phyloP scores from a whole-genome alignment of 2,329 filamentous ascomycete species.

The Colletotrichum graminicola region DNA sequence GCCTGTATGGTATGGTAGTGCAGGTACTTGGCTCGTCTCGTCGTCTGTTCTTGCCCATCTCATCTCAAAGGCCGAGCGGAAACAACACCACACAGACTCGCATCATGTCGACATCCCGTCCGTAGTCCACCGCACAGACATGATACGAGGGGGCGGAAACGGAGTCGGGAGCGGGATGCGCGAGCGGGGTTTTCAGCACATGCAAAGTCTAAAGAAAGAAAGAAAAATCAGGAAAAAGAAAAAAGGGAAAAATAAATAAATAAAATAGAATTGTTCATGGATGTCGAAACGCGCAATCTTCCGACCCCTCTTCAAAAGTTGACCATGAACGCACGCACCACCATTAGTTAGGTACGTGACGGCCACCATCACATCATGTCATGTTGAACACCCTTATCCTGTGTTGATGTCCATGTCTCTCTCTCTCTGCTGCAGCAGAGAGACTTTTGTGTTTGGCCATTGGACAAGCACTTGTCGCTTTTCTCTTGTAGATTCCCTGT shows the following conservation, averaged over 20 bases:
- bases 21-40: not conserved
- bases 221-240: too few relatives aligned
- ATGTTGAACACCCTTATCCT: constrained; percentile 20
- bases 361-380: constrained; percentile 18
- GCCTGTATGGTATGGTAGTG: not conserved
- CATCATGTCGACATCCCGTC: constrained; percentile 17
- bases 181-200: not conserved
- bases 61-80: constrained; percentile 10
- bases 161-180: not conserved
- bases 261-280: not conserved
- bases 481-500: constrained; percentile 17
- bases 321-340: constrained; percentile 12
- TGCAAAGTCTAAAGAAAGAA: not conserved
- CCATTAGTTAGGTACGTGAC: too few relatives aligned
- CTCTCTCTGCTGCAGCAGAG: constrained; percentile 1
- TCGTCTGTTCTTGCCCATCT: constrained; percentile 7
- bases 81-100: constrained; percentile 12
- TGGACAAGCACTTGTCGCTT: constrained; percentile 18
- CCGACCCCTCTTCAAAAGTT: not conserved
- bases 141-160: not conserved
- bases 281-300: constrained; percentile 22
- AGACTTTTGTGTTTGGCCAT: constrained; percentile 19
- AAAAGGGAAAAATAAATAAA: not conserved
- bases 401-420: constrained; percentile 10
- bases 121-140: constrained; percentile 11